These are phyloP conservation scores for Boletus tomentosulus DNA, from an alignment of 768 basidiomycete species.

Conservation along the genomic window DNA sequence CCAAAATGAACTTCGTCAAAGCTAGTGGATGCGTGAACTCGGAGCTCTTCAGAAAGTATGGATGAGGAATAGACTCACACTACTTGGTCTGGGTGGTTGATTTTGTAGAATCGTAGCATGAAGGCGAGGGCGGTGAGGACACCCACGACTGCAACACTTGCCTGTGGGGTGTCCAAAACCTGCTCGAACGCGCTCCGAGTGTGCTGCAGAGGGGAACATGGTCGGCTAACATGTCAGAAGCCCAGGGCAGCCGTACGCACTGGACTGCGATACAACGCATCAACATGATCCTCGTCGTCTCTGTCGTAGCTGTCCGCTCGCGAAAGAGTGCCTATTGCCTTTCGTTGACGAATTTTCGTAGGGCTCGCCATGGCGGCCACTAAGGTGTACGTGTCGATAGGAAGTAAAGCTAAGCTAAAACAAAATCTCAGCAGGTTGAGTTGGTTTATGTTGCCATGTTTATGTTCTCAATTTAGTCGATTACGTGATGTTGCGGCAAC, in stretches of 20 bases:
- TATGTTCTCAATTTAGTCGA: conserved; percentile 1
- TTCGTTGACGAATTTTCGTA: conserved; percentile 31
- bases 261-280: conserved; percentile 45
- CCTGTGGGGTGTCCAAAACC: conserved; percentile 56
- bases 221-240: conserved; percentile 13
- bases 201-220: conserved; percentile 36
- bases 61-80: conserved; percentile 54
- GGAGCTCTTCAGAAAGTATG: background rate
- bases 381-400: conserved; percentile 1
- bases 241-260: conserved; percentile 30
- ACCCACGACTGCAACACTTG: conserved; percentile 59
- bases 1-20: conserved; percentile 99
- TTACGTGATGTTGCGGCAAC: conserved; percentile 20
- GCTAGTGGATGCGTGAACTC: conserved; percentile 36
- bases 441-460: background rate
- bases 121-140: conserved; percentile 73
- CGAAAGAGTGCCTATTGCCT: conserved; percentile 10
- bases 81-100: conserved; percentile 91
- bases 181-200: conserved; percentile 59
- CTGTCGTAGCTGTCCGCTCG: conserved; percentile 28
- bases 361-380: conserved; percentile 31
- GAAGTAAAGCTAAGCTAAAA: background rate
- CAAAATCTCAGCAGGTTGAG: background rate
- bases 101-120: conserved; percentile 87
- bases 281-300: conserved; percentile 51